Conservation (phyloP, 345 rosid species). For the Euphorbia lathyris region DNA sequence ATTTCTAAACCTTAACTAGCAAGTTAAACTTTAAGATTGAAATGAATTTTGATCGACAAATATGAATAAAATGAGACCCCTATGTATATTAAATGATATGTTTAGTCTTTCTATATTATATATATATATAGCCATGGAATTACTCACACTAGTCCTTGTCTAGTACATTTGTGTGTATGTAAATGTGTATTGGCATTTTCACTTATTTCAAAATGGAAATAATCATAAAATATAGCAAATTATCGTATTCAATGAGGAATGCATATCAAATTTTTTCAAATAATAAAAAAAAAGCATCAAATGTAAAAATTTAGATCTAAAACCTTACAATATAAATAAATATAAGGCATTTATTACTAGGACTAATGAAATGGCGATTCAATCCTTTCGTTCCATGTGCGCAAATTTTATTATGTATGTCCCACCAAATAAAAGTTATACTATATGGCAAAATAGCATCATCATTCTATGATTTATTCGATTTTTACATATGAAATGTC, state of each 20-base stretch:
- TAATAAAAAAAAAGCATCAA: conserved; percentile 5
- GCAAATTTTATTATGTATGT: not conserved
- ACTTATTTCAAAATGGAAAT: conserved; percentile 6
- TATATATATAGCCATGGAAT: not conserved
- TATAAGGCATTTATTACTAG: conserved; percentile 6
- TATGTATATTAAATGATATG: not conserved
- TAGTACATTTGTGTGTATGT: not conserved
- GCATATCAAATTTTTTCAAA: not conserved
- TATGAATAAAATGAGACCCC: not conserved
- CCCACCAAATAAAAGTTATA: not conserved
- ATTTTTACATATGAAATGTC: too few species aligned
- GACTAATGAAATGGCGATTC: conserved; percentile 3
- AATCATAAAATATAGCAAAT: not conserved
- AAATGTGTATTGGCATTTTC: not conserved
- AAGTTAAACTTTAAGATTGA: too few species aligned
- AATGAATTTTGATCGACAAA: not conserved
- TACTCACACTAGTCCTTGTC: not conserved
- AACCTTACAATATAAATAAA: not conserved
- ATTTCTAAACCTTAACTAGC: too few species aligned
- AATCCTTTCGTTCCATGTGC: conserved; percentile 5
- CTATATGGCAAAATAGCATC: too few species aligned
- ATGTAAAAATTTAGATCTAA: conserved; percentile 10
- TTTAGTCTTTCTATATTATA: not conserved
- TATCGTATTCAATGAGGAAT: not conserved
- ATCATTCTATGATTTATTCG: too few species aligned